Conservation (phyloP, 148 eudicot genomes). For the Pharnaceum exiguum region DNA sequence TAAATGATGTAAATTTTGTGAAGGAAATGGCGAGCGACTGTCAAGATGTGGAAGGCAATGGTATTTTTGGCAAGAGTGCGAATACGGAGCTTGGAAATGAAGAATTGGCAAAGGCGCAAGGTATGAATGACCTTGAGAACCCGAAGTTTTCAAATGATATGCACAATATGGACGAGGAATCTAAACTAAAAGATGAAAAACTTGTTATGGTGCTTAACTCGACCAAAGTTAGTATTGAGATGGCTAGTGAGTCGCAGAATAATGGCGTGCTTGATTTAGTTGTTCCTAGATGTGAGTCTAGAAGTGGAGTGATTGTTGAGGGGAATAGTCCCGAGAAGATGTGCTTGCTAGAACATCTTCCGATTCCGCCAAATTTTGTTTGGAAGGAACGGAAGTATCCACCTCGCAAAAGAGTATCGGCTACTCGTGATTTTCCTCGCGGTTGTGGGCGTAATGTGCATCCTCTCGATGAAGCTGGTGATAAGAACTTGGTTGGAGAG, state of each 20-base stretch:
- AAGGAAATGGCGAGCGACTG: constrained; percentile 5
- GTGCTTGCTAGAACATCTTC: constrained; percentile 9
- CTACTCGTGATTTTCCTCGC: constrained; percentile 68
- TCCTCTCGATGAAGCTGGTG: constrained; percentile 15
- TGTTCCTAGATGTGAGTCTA: constrained; percentile 8
- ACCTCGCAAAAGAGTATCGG: constrained; percentile 48
- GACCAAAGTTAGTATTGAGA: background rate
- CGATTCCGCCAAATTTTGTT: constrained; percentile 9
- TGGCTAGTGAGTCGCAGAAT: background rate
- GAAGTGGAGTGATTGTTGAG: constrained; percentile 8
- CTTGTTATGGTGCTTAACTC: background rate
- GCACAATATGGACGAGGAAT: constrained; percentile 8
- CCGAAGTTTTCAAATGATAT: background rate
- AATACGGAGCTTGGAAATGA: constrained; percentile 3
- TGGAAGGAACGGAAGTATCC: constrained; percentile 25
- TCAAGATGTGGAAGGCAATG: constrained; percentile 17
- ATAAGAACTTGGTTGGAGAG: constrained; percentile 2
- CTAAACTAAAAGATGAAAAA: background rate
- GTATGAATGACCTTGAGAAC: background rate
- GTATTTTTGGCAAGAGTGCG: constrained; percentile 13
- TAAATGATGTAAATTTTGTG: background rate
- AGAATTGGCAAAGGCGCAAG: background rate
- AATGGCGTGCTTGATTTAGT: background rate
- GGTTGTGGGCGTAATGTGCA: constrained; percentile 51
- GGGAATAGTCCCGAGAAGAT: constrained; percentile 9